Evolutionary conservation across 1,284 basidiomycete species (phyloP), one percentile per base, ranked within the genome.

Genomic region (Austroboletus rostrupii): DNA sequence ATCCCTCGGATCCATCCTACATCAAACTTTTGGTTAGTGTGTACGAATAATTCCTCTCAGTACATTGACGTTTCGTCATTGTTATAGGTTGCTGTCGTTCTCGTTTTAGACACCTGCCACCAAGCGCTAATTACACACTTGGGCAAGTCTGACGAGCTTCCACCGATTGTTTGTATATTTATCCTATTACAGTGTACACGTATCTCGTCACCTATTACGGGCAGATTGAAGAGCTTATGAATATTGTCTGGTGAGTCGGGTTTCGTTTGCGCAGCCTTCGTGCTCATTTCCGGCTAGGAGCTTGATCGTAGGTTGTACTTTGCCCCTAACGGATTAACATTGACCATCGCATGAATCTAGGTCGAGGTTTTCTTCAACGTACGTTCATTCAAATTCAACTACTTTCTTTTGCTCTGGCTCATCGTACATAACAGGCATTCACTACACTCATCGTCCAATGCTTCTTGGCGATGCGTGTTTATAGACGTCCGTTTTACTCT

Each of bases 71-170:
- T n/a, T 17, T 42, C 9, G 23, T 8, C 23, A 26, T 26, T 10
- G 28, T 41, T 42, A 17, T 36, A 81, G 79, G 77, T 82, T 41
- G 62, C 59, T 32, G 58, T 67, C 19, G 74, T 78, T 0, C 73
- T 79, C 61, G 0, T 69, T 1, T 77, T 73, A 43, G 82, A 84
- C 47, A 78, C 77, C 0, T 50, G 75, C 3, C 82, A 84, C 52
- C 77, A 83, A 62, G 69, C 63, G 0, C 61, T 84, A 26, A 80
- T 85, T 45, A 72, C 75, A 5, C 80, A 84, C 53, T 72, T 72
- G 1, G 66, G 81, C 77, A 60, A 38, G 70, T 56, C 1, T 6
- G 33, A 31, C 29, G 16, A 19, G 32, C 8, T 7, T 7, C 1
- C 8, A 3, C n/a, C 2, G 1, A 11, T 17, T 3, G 12, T 31